Evolutionary conservation across 768 basidiomycete genomes (phyloP), one percentile per base, ranked within the genome.

Genomic region (Rhodotorula paludigena): DNA sequence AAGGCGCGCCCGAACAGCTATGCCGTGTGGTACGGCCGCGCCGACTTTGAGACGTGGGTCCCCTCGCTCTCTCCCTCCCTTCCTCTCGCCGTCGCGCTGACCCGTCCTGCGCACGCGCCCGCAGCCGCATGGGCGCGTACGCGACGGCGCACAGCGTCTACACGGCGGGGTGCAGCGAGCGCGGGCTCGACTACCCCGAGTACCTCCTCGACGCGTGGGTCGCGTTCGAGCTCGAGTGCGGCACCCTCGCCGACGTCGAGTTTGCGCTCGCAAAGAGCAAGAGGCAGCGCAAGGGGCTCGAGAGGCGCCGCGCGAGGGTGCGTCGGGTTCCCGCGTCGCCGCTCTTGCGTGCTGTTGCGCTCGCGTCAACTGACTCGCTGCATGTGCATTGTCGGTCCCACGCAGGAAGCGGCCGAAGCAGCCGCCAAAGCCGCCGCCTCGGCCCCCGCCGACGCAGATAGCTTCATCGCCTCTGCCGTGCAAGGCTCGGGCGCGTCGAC

Each of bases 111-210:
- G 44, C 44, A 16, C 16, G 20, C 42, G 23, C 52, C 57, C 25
- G 54, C 58, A 80, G 80, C 21, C 78, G 78, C 10, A 69, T 75
- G 18, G 74, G 75, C 23, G 64, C 78, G 33, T 53, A 78, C 48
- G 82, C 85, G 23, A 80, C 83, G 53, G 88, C 88, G 5, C 85
- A 91, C 47, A 80, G 82, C 32, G 79, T 85, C 12, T 94, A 90
- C 68, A 25, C 59, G 0, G 77, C 78, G 80, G 48, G 85, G 86
- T 66, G 81, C 89, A 83, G 85, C 36, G 80, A 81, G 51, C 88
- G 88, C 76, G 84, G 87, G 57, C 74, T 98, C 45, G 94, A 99
- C 78, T 98, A 92, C 88, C 92, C 96, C 0, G 94, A 99, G 78
- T 88, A 87, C 16, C 80, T 98, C 14, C 94, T 90, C 86, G 90